Evolutionary conservation across 106 monocot species (phyloP).

Genomic region (Apostasia shenzhenica): DNA sequence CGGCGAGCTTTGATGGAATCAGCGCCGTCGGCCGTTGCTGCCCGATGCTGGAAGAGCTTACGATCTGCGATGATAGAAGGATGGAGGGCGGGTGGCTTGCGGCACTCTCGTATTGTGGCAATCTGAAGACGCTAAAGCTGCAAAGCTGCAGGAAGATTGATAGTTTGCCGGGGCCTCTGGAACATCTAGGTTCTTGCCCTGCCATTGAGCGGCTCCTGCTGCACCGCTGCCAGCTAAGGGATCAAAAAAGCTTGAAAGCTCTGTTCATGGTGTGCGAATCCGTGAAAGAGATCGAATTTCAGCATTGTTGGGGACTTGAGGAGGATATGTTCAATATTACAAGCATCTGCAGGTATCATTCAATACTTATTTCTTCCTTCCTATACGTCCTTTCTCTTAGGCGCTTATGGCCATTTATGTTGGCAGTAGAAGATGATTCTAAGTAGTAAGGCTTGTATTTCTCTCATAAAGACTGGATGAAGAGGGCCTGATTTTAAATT

Average conservation of each 20-base stretch:
- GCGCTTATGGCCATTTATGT: too few relatives aligned
- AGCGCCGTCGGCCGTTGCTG: slow-evolving; percentile 85
- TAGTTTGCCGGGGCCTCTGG: slow-evolving; percentile 53
- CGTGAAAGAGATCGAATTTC: slow-evolving; percentile 65
- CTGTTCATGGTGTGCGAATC: slow-evolving; percentile 66
- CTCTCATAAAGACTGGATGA: too few relatives aligned
- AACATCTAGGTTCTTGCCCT: slow-evolving; percentile 74
- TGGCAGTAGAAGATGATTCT: too few relatives aligned
- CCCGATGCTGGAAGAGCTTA: slow-evolving; percentile 86
- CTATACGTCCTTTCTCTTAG: neutral
- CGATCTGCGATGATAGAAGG: slow-evolving; percentile 46
- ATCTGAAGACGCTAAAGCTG: slow-evolving; percentile 70
- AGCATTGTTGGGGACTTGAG: slow-evolving; percentile 92
- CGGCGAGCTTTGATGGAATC: slow-evolving; percentile 89
- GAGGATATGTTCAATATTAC: slow-evolving; percentile 55
- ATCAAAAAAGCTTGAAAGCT: slow-evolving; percentile 56
- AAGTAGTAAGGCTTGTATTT: too few relatives aligned
- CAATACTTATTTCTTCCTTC: neutral
- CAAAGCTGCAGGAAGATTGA: slow-evolving; percentile 61
- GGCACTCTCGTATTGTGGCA: slow-evolving; percentile 64
- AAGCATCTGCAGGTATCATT: slow-evolving; percentile 66
- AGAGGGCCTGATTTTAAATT: too few relatives aligned
- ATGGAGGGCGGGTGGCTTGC: slow-evolving; percentile 93
- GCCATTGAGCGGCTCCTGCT: slow-evolving; percentile 72
- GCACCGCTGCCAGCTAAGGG: slow-evolving; percentile 84